Base-by-base conservation (phyloP, 1,284 basidiomycete genomes). In the Ceraceosorus guamensis region DNA sequence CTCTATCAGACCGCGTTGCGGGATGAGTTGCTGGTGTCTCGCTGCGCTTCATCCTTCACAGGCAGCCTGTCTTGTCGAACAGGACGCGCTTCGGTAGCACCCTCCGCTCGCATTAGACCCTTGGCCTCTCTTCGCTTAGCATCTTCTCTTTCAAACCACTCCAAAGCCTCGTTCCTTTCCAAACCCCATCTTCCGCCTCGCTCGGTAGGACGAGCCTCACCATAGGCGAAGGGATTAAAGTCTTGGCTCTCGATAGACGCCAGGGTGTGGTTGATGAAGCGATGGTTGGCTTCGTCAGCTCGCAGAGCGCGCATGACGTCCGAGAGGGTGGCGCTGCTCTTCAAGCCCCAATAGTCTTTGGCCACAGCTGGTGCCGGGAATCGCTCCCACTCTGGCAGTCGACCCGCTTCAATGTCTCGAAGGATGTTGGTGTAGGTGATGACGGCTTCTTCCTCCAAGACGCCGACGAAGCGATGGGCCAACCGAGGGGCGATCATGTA, bases 401-500 rank as follows among this genome's bases (percentile, higher is more conserved):
- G 83, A 13, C 91, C 91, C n/a, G 81, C 81, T 73, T 91, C 86
- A 24, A 96, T 80, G 60, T 96, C 90, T 48, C 83, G 72, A 62
- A 95, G 90, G 73, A 87, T 86, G 64, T 83, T 82, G 5, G 90
- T 88, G 77, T 67, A 61, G n/a, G 57, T 65, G 32, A 61, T 31
- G 37, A 46, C 6, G 4, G 92, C 92, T 77, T 97, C 91, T 79
- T 97, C 92, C 73, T 97, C 93, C 7, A 98, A 81, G 70, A 89
- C 80, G n/a, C 83, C 93, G 47, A 97, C 92, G 75, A 97, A 97
- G 34, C 93, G 87, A 78, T 97, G 93, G 62, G 88, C 90, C 0
- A 84, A 82, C 55, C 81, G 81, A 0, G 93, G 93, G 0, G 88
- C 87, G 49, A 92, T 65, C 55, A 92, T 76, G 76, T 93, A 95